Evolutionary conservation across 495 filamentous ascomycete genomes (phyloP).

Genomic region (Talaromyces thailandensis): DNA sequence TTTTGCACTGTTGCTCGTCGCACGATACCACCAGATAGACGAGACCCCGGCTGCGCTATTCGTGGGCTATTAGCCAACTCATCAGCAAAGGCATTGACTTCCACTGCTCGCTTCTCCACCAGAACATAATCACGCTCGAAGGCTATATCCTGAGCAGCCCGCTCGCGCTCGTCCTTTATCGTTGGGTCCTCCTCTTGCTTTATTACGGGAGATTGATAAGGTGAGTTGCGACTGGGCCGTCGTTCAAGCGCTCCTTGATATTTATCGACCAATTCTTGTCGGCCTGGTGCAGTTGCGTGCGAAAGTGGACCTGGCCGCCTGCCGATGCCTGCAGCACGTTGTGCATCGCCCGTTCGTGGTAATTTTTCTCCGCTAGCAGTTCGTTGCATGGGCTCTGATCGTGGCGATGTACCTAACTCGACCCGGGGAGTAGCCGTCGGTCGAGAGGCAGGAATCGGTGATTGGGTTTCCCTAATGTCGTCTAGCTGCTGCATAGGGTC

Average conservation of each 20-base stretch:
- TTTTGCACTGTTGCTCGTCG: constrained; percentile 67
- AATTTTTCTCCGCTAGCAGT: constrained; percentile 29
- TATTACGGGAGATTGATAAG: constrained; percentile 27
- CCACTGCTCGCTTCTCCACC: constrained; percentile 87
- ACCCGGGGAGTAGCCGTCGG: constrained; percentile 17
- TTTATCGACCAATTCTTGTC: constrained; percentile 40
- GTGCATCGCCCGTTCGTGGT: constrained; percentile 17
- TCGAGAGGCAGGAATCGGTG: constrained; percentile 16
- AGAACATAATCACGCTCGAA: constrained; percentile 92
- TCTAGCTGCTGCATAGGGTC: constrained; percentile 7
- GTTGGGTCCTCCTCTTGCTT: constrained; percentile 25
- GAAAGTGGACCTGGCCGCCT: constrained; percentile 34
- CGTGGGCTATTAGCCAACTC: constrained; percentile 75
- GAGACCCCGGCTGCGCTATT: constrained; percentile 22
- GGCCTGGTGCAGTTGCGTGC: constrained; percentile 53
- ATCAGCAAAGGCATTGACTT: constrained; percentile 95
- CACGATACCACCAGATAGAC: constrained; percentile 37
- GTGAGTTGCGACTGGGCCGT: constrained; percentile 11
- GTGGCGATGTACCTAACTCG: constrained; percentile 29
- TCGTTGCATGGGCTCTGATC: constrained; percentile 27
- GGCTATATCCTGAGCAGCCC: constrained; percentile 75
- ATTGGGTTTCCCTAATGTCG: constrained; percentile 8
- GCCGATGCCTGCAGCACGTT: constrained; percentile 16
- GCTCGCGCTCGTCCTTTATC: constrained; percentile 55
- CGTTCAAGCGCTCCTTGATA: constrained; percentile 17